Conservation (phyloP, 1,284 basidiomycete species). For the Melampsora americana region DNA sequence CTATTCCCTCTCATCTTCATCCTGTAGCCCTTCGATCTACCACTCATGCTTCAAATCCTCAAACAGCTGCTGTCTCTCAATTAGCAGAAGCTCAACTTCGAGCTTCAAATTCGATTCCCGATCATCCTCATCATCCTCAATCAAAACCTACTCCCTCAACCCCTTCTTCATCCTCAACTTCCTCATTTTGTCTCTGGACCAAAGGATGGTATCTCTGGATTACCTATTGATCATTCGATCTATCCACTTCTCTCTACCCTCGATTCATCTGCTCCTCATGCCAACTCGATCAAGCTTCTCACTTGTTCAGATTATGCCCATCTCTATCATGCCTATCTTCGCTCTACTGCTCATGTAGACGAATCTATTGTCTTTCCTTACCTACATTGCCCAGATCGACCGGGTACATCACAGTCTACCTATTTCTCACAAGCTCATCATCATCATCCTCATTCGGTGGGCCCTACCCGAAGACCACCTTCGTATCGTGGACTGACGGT, state of each 20-base stretch:
- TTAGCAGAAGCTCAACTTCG: conserved; percentile 24
- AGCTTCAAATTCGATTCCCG: conserved; percentile 1
- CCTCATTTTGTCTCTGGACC: background rate
- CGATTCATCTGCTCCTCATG: background rate
- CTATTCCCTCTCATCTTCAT: conserved; percentile 37
- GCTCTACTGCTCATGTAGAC: conserved; percentile 21
- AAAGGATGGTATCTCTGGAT: conserved; percentile 7
- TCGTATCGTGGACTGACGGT: conserved; percentile 25
- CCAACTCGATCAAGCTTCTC: conserved; percentile 17
- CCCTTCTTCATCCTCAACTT: background rate
- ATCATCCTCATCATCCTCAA: background rate
- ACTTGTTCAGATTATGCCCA: conserved; percentile 26
- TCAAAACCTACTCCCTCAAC: background rate
- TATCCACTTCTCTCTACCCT: conserved; percentile 18
- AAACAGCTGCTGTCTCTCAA: conserved; percentile 16
- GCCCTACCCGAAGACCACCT: conserved; percentile 8
- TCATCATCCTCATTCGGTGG: background rate
- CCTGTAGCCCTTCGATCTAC: conserved; percentile 36
- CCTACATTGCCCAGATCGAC: conserved; percentile 24
- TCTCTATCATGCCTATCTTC: conserved; percentile 23
- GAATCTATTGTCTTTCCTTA: conserved; percentile 30
- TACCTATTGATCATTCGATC: conserved; percentile 9
- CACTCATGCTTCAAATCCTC: conserved; percentile 14
- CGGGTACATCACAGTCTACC: conserved; percentile 21
- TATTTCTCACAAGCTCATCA: conserved; percentile 17